Base-by-base conservation (phyloP, 2,329 filamentous ascomycete genomes). In the Pseudocercospora pini-densiflorae region DNA sequence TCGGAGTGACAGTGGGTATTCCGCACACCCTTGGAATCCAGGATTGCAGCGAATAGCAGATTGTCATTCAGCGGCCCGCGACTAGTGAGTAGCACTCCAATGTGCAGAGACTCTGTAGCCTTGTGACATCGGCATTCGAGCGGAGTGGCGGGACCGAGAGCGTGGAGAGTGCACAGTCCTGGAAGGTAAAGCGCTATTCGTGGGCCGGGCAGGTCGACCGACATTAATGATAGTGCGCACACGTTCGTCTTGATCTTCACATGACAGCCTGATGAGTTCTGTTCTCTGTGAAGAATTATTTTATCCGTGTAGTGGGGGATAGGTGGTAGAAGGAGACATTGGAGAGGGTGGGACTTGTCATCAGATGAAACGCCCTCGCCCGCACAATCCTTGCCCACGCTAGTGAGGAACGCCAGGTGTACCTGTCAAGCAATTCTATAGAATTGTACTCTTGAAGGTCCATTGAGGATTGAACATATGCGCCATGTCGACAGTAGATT, bases 401-500 rank as follows among this genome's bases (percentile, higher is more conserved):
- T 43, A 43, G 40, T 9, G 16, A 43, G 40, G 40, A 43, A 43
- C 40, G 40, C 40, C 40, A 43, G 40, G 40, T 43, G 40, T 43
- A 43, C 40, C 40, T 43, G 40, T 19, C 40, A 9, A n/a, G 40
- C 40, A 16, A 43, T 43, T 43, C 40, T 19, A 43, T 43, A 6
- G 53, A 16, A 55, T 27, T 14, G 53, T 16, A 33, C 27, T 21
- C 53, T 55, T 16, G 53, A 55, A 55, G 2, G 29, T 8, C 53
- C 4, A n/a, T 55, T 10, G 23, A 3, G n/a, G 24, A 33, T 55
- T 12, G 3, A 19, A 10, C 19, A 27, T 58, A 23, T 27, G 55
- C 55, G 63, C 59, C 66, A 71, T 71, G 69, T 71, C 69, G 16
- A 61, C 67, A 21, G 63, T 53, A 51, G 67, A 71, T 24, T 53